Conservation (phyloP, 2,329 filamentous ascomycete species). For the Cladosporium sp. region DNA sequence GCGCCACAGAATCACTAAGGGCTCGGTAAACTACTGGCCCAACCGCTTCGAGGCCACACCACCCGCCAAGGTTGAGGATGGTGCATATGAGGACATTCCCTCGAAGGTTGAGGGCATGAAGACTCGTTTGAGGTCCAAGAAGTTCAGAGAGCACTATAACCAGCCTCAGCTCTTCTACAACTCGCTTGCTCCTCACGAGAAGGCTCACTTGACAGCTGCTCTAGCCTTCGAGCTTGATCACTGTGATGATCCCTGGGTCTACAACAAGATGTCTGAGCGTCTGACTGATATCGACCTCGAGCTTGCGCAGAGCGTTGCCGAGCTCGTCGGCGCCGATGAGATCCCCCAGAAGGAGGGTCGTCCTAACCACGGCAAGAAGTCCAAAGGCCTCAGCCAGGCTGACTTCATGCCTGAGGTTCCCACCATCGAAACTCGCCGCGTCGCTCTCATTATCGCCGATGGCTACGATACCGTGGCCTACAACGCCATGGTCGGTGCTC, state of each 20-base stretch:
- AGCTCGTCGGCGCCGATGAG: conserved; percentile 60
- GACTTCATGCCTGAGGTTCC: conserved; percentile 61
- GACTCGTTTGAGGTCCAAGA: conserved; percentile 61
- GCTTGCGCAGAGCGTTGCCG: conserved; percentile 65
- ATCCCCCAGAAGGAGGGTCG: conserved; percentile 51
- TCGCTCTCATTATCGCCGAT: conserved; percentile 74
- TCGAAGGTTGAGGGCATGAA: conserved; percentile 67
- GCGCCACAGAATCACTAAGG: conserved; percentile 69
- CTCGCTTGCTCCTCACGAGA: conserved; percentile 64
- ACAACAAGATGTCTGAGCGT: conserved; percentile 64
- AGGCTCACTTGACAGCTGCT: conserved; percentile 57
- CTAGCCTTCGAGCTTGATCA: conserved; percentile 73
- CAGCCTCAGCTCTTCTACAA: conserved; percentile 84
- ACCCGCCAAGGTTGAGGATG: conserved; percentile 58
- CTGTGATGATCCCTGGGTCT: conserved; percentile 74
- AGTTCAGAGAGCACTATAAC: conserved; percentile 73
- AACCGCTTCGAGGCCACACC: conserved; percentile 64
- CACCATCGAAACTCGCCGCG: conserved; percentile 65
- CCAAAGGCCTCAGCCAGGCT: conserved; percentile 65
- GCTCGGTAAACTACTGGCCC: conserved; percentile 75
- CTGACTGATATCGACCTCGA: conserved; percentile 68
- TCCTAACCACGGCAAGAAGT: conserved; percentile 62
- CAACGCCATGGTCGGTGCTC: conserved; percentile 58
- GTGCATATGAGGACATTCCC: conserved; percentile 65
- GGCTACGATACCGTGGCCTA: conserved; percentile 68